Conservation (phyloP, 2,329 filamentous ascomycete species). For the Colletotrichum tabaci region DNA sequence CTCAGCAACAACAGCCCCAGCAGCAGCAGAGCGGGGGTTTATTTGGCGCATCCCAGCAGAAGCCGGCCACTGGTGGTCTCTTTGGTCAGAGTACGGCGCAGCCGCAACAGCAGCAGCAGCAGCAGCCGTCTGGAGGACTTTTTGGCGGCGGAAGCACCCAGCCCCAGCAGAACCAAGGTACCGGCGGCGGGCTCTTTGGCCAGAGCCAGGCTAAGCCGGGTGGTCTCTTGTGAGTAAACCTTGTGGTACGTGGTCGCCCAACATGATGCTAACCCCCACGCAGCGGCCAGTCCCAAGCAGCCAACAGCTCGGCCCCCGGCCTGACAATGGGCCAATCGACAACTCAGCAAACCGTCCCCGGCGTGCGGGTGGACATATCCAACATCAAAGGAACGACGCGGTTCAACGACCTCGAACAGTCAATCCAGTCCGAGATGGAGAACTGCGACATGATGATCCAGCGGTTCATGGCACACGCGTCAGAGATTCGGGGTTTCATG, state of each 20-base stretch:
- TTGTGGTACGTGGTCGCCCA: too few species aligned
- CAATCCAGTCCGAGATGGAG: conserved; percentile 84
- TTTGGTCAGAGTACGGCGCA: conserved; percentile 53
- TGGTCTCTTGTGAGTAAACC: conserved; percentile 50
- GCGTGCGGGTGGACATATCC: conserved; percentile 83
- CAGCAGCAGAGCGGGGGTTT: conserved; percentile 40
- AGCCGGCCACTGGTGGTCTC: conserved; percentile 45
- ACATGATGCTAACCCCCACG: conserved; percentile 3
- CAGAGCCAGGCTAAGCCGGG: conserved; percentile 51
- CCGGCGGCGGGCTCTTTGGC: conserved; percentile 49
- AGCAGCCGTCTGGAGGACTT: conserved; percentile 47
- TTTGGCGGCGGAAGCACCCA: conserved; percentile 49
- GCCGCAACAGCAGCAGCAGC: conserved; percentile 25
- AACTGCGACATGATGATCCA: conserved; percentile 85
- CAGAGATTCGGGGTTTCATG: conserved; percentile 80
- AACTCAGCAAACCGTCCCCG: conserved; percentile 73
- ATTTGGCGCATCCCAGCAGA: conserved; percentile 35
- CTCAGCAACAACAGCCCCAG: conserved; percentile 29
- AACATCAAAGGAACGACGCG: conserved; percentile 90
- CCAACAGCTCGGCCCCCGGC: conserved; percentile 48
- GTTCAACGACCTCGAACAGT: conserved; percentile 89
- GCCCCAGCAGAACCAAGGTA: conserved; percentile 38
- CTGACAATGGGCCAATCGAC: conserved; percentile 65
- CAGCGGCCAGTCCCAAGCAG: conserved; percentile 37
- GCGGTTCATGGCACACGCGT: conserved; percentile 82